Conservation (phyloP, 331 rosid genomes). For the Quercus tomentella region DNA sequence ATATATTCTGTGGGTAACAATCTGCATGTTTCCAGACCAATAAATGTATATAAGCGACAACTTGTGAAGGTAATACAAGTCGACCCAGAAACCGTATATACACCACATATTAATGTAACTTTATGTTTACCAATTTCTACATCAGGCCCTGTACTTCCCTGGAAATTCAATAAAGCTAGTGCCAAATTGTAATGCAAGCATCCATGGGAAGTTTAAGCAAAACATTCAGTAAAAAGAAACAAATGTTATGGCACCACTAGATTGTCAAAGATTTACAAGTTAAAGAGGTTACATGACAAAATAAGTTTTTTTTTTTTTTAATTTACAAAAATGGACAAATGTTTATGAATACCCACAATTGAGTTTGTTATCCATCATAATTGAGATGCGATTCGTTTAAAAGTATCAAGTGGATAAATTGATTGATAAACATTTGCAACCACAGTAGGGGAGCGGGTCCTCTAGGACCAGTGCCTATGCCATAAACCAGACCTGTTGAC, state of each 20-base stretch:
- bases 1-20: no score
- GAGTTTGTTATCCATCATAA: neutral
- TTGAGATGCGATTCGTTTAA: neutral
- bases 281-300: neutral
- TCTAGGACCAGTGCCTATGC: constrained; percentile 5
- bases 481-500: constrained; percentile 9
- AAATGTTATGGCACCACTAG: neutral
- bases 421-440: neutral
- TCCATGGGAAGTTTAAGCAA: neutral
- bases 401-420: neutral
- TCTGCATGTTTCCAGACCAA: no score
- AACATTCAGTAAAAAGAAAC: neutral
- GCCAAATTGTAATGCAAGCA: neutral
- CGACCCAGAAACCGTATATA: neutral
- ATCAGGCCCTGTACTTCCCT: no score
- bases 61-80: neutral
- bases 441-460: neutral
- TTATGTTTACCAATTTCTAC: no score
- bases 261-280: neutral
- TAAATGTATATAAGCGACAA: neutral
- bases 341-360: neutral
- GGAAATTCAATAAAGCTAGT: neutral
- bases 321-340: neutral
- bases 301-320: neutral
- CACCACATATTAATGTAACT: neutral